Evolutionary conservation across 176 grass and related monocot genomes (phyloP), one percentile per base, ranked within the genome.

Genomic region (Leersia perrieri): DNA sequence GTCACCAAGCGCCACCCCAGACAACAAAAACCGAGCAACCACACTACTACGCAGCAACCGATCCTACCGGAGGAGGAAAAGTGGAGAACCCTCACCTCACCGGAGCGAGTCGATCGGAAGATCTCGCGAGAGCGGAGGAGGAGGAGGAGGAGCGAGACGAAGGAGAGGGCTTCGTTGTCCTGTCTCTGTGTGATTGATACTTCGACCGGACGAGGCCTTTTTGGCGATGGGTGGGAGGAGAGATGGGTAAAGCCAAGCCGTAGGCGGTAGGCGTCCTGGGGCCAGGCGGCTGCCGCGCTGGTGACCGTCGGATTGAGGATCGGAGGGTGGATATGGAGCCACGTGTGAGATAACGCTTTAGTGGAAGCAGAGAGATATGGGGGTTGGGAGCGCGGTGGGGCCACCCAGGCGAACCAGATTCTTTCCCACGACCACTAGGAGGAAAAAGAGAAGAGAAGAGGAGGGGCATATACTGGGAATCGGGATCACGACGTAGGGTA

Each of bases 391-490:
- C 7, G 42, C 42, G 73, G 26, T 33, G 69, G 61, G 9, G 68
- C 13, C n/a, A n/a, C n/a, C n/a, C 22, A 20, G 13, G 60, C 27
- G 60, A 38, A 66, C 74, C 36, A 63, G 53, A 29, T 88, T 75
- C 75, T 20, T 51, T 51, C 68, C 23, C 39, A 35, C 9, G 27
- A 32, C 66, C 40, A 61, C 38, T n/a, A n/a, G n/a, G n/a, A n/a
- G n/a, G n/a, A n/a, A n/a, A n/a, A n/a, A n/a, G 67, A 38, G 61
- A 30, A 5, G 51, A 41, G 22, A 2, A 22, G 49, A 53, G 20
- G 49, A 28, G 23, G 66, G 55, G 70, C 66, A 89, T 89, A 85
- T 85, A 41, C 82, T 35, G 64, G 82, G 70, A 80, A 65, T 85
- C 71, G 76, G 40, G 69, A 45, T 30, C 11, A 3, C 23, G 47